Conservation (phyloP, 2,329 filamentous ascomycete genomes). For the Aspergillus sp. region DNA sequence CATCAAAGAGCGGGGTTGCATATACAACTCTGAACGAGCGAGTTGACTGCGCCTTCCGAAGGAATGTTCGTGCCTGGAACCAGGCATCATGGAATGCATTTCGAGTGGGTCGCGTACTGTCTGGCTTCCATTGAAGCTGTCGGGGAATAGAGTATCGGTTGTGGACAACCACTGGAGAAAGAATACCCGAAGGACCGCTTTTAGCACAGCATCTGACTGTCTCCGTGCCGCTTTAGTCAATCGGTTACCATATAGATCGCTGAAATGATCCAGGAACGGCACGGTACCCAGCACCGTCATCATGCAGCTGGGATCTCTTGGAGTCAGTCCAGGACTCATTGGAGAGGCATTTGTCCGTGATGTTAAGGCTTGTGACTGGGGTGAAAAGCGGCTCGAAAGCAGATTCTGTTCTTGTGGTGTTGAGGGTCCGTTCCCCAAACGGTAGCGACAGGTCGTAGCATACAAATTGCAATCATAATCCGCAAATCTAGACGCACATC, state of each 20-base stretch:
- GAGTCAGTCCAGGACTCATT: background rate
- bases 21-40: conserved; percentile 15
- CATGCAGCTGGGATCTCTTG: background rate
- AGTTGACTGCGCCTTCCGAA: conserved; percentile 1
- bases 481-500: background rate
- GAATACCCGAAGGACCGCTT: conserved; percentile 13
- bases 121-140: background rate
- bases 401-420: background rate
- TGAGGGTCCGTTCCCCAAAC: background rate
- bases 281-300: background rate
- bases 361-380: background rate
- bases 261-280: background rate
- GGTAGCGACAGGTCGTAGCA: background rate
- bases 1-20: conserved; percentile 17
- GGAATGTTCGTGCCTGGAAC: background rate
- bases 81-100: background rate
- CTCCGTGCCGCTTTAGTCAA: conserved; percentile 2
- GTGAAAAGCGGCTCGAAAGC: background rate
- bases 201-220: conserved; percentile 14
- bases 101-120: background rate
- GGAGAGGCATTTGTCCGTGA: background rate
- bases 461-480: background rate
- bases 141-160: background rate
- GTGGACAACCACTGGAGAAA: conserved; percentile 15
- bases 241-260: background rate